Evolutionary conservation across 441 rosid species (phyloP).

Genomic region (Pelargonium fulgidum): DNA sequence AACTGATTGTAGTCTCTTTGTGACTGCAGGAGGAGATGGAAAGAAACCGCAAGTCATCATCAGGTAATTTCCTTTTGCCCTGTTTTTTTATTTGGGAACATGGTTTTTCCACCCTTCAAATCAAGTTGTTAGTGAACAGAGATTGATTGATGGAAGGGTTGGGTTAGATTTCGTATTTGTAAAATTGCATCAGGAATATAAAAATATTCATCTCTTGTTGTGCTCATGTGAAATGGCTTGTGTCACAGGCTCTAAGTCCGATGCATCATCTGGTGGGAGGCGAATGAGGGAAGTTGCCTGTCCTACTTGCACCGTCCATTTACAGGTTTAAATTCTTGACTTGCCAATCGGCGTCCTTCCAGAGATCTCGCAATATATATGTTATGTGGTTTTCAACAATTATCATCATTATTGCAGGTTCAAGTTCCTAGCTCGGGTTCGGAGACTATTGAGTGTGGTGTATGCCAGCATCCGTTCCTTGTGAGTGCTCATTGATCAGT

Average conservation of each 20-base stretch:
- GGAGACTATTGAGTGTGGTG: conserved; percentile 95
- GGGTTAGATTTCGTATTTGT: no score
- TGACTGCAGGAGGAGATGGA: conserved; percentile 90
- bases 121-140: not conserved
- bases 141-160: no score
- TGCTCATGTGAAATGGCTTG: not conserved
- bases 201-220: not conserved
- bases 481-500: conserved; percentile 66
- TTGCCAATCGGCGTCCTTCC: no score
- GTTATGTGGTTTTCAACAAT: not conserved
- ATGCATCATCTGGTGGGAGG: conserved; percentile 48
- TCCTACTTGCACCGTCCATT: conserved; percentile 93
- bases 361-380: not conserved
- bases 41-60: conserved; percentile 62
- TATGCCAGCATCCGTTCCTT: conserved; percentile 94
- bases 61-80: conserved; percentile 39
- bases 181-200: not conserved
- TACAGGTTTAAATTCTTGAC: conserved; percentile 57
- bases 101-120: not conserved
- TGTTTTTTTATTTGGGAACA: not conserved
- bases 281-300: conserved; percentile 96
- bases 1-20: conserved; percentile 22
- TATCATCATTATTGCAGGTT: conserved; percentile 45
- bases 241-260: conserved; percentile 52
- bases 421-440: conserved; percentile 98